Evolutionary conservation across 2,329 filamentous ascomycete species (phyloP), one percentile per base, ranked within the genome.

Genomic region (Exophiala xenobiotica): DNA sequence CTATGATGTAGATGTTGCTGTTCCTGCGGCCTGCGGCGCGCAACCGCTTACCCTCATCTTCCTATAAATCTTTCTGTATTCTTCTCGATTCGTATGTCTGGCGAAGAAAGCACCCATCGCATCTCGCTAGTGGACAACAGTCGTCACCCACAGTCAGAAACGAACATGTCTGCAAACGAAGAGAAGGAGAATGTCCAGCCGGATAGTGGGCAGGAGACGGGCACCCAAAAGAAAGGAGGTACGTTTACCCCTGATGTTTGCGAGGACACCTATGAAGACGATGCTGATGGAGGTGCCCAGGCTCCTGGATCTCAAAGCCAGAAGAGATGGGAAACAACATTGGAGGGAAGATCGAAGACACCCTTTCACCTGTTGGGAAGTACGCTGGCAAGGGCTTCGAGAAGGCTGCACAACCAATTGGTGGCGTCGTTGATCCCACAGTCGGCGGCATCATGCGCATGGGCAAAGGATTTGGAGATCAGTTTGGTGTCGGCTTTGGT

Each of bases 321-420:
- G 52, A 61, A 40, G 7, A 38, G 2, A 11, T 53, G 8, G 63
- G 63, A 46, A 61, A 61, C 54, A 26, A 3, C 8, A 54, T 51
- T 8, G 63, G 62, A 20, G 56, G 54, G 12, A 63, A 58, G 46
- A 55, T 66, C 45, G 23, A 64, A 52, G 46, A 31, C 29, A 44
- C 53, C 12, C 58, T 66, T 1, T 57, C 57, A 8, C 61, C 62
- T 16, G 59, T 66, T 8, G 63, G 64, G 12, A 52, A 63, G 11
- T 43, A 58, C 8, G 43, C 57, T 6, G 64, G 63, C 44, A 60
- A 56, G 27, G 63, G 54, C 3, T 43, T 65, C 1, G 56, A 63
- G 41, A 59, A 42, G 1, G 51, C 49, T 3, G 59, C 41, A 3
- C 39, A 22, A 1, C 60, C 61, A 4, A 37, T 66, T 11, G 62